phyloP scores from a whole-genome alignment of 352 stramenopile species.

The Globisporangium okanoganense region DNA sequence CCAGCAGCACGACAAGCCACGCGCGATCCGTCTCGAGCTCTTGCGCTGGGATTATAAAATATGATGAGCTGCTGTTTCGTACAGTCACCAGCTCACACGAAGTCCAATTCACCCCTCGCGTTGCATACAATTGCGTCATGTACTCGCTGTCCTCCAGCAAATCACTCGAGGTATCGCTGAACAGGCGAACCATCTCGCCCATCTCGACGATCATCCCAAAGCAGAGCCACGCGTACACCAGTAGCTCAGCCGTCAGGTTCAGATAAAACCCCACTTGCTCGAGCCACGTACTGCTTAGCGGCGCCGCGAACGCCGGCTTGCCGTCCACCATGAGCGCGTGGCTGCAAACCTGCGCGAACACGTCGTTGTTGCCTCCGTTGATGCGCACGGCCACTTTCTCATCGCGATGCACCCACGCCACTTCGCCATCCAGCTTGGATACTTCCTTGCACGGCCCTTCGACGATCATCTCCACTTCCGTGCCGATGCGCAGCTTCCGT shows the following conservation, averaged over 20 bases:
- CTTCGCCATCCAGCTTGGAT: constrained; percentile 61
- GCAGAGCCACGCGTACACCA: constrained; percentile 57
- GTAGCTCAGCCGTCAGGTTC: constrained; percentile 38
- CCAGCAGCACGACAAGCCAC: constrained; percentile 41
- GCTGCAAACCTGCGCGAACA: constrained; percentile 62
- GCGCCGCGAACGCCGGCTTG: constrained; percentile 54
- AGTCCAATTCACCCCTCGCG: constrained; percentile 24
- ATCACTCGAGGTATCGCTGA: constrained; percentile 24
- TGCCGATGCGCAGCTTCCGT: constrained; percentile 50
- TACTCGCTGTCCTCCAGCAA: constrained; percentile 21
- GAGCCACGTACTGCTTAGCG: constrained; percentile 59
- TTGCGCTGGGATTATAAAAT: constrained; percentile 31
- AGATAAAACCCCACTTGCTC: constrained; percentile 54
- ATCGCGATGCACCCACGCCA: constrained; percentile 69
- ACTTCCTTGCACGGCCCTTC: constrained; percentile 71
- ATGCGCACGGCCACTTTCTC: constrained; percentile 63
- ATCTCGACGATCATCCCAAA: constrained; percentile 59
- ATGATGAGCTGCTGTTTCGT: constrained; percentile 14
- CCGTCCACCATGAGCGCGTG: constrained; percentile 64
- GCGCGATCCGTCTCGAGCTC: constrained; percentile 39
- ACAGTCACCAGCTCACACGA: constrained; percentile 15
- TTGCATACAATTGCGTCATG: constrained; percentile 34
- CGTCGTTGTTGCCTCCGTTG: constrained; percentile 58
- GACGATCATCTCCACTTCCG: constrained; percentile 70
- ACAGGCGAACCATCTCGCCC: constrained; percentile 41